A percentile compares a stretch with the other conserved stretches of the same genome.
phyloP scores from a whole-genome alignment of 1,284 basidiomycete species.

The Heterobasidion occidentale region DNA sequence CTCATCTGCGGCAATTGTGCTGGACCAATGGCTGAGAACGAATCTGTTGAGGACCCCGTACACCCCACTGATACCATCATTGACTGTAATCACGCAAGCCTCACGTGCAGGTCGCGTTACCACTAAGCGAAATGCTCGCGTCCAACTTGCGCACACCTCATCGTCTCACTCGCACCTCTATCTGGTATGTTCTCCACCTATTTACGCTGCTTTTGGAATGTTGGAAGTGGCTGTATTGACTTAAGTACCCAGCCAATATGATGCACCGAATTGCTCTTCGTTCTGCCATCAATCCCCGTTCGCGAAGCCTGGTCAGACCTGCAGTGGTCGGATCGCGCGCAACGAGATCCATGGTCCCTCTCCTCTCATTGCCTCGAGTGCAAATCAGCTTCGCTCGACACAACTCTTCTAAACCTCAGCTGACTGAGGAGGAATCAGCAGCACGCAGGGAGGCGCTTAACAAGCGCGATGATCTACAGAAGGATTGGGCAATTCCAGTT shows the following conservation, averaged over 20 bases:
- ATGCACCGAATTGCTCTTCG: not conserved
- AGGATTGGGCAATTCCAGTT: conserved; percentile 64
- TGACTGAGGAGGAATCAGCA: conserved; percentile 10
- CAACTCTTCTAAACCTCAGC: conserved; percentile 27
- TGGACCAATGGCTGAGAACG: not conserved
- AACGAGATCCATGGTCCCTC: not conserved
- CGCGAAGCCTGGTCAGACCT: no score
- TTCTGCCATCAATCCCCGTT: not conserved
- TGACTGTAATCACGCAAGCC: conserved; percentile 6
- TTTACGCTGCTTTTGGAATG: not conserved
- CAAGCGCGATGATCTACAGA: conserved; percentile 39
- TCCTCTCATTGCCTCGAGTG: not conserved
- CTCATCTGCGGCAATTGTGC: conserved; percentile 9
- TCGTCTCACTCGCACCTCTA: no score
- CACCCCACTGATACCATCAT: conserved; percentile 6
- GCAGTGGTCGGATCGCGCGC: not conserved
- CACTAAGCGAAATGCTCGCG: no score
- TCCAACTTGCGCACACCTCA: no score
- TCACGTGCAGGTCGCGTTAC: not conserved
- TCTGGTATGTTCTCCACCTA: no score
- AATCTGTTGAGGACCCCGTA: not conserved
- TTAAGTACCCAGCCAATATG: not conserved
- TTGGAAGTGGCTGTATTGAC: not conserved
- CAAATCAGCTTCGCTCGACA: conserved; percentile 19
- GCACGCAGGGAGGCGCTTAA: conserved; percentile 30